These are phyloP conservation scores for Petunia secreta DNA, from an alignment of 257 asterid species.

Conservation along the genomic window DNA sequence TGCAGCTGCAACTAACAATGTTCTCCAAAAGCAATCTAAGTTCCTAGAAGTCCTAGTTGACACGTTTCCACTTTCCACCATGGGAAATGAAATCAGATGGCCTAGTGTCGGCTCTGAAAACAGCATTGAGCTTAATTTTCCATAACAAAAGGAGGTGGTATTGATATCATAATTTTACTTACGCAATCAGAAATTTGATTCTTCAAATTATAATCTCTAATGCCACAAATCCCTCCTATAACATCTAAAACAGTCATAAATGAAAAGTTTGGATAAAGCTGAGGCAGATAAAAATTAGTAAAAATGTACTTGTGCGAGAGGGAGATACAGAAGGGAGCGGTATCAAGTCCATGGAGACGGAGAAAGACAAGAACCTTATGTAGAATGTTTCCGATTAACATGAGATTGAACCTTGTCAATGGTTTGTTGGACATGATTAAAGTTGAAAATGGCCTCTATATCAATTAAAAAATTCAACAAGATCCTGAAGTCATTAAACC, in stretches of 20 bases:
- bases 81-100: too few species aligned
- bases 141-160: neutral
- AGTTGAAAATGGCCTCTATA: neutral
- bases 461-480: neutral
- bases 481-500: conserved; percentile 12
- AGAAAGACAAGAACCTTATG: neutral
- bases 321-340: conserved; percentile 7
- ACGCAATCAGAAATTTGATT: neutral
- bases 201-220: conserved; percentile 9
- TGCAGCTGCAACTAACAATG: too few species aligned
- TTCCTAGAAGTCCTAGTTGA: too few species aligned
- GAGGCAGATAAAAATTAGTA: neutral
- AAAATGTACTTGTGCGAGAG: neutral
- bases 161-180: conserved; percentile 14
- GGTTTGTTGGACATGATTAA: neutral
- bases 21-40: too few species aligned
- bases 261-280: neutral
- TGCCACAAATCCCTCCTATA: neutral
- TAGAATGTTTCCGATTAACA: conserved; percentile 4
- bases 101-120: too few species aligned
- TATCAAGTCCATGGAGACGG: neutral
- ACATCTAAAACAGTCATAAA: neutral
- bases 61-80: too few species aligned
- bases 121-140: too few species aligned
- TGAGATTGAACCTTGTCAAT: neutral